These are phyloP conservation scores for Globisporangium alternatum DNA, from an alignment of 352 stramenopile species.

Conservation along the genomic window DNA sequence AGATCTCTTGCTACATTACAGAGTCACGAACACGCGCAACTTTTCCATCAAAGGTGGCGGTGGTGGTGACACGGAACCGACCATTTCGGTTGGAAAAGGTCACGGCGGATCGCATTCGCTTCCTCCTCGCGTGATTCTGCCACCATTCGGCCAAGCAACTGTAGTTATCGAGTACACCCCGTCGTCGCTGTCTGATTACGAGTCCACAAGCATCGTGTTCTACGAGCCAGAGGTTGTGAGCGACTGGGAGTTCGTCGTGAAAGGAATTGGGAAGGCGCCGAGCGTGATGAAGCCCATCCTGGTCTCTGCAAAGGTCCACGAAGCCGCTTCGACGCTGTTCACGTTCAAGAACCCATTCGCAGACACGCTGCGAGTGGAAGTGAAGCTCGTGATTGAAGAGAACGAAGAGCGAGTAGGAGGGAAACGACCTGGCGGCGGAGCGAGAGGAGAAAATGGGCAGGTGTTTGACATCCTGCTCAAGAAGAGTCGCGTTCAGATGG, in stretches of 20 bases:
- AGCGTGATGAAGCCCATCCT: slow-evolving; percentile 89
- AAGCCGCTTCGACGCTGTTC: slow-evolving; percentile 85
- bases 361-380: slow-evolving; percentile 70
- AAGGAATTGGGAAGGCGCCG: slow-evolving; percentile 73
- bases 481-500: slow-evolving; percentile 67
- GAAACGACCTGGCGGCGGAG: background rate
- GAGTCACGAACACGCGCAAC: slow-evolving; percentile 81
- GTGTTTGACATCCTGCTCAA: slow-evolving; percentile 82
- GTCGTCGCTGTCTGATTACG: slow-evolving; percentile 82
- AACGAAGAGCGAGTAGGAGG: background rate
- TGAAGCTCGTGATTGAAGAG: slow-evolving; percentile 49
- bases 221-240: slow-evolving; percentile 73
- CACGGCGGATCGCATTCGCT: background rate
- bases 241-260: slow-evolving; percentile 87
- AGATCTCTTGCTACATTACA: slow-evolving; percentile 69
- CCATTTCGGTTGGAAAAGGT: background rate
- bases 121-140: slow-evolving; percentile 34
- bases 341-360: slow-evolving; percentile 93
- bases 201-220: slow-evolving; percentile 70
- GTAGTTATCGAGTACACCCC: slow-evolving; percentile 89
- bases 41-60: slow-evolving; percentile 73
- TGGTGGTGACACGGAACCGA: background rate
- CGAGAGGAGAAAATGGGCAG: background rate
- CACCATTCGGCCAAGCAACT: slow-evolving; percentile 62
- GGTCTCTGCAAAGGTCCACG: slow-evolving; percentile 67